Evolutionary conservation across 2,329 filamentous ascomycete species (phyloP).

Genomic region (Trichoderma koningiopsis): DNA sequence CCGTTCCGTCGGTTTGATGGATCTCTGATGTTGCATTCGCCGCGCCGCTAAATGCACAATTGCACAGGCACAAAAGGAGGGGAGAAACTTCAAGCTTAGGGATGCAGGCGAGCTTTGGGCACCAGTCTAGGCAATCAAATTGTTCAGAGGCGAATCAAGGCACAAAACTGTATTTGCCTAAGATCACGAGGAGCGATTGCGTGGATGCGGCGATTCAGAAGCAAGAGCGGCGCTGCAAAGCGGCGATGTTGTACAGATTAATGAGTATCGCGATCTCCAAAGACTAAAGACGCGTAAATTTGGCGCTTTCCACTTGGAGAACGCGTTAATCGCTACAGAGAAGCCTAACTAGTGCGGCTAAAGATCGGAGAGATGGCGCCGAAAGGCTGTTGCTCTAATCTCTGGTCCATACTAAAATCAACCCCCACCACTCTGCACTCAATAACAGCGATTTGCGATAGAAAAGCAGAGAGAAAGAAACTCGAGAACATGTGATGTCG

Average conservation of each 20-base stretch:
- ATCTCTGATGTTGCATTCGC: background rate
- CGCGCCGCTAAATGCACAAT: background rate
- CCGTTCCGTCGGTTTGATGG: background rate
- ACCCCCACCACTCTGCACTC: background rate
- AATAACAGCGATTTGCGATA: background rate
- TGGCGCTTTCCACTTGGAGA: constrained; percentile 10
- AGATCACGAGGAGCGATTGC: background rate
- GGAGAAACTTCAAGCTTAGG: background rate
- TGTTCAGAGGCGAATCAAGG: background rate
- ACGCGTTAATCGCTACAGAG: constrained; percentile 17
- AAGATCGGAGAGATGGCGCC: background rate
- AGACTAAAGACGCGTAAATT: constrained; percentile 19
- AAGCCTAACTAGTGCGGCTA: constrained; percentile 5
- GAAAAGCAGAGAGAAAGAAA: background rate
- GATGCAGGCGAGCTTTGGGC: background rate
- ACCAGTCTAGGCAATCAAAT: background rate
- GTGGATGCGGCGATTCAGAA: background rate
- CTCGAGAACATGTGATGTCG: background rate
- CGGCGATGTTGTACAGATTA: background rate
- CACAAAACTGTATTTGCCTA: background rate
- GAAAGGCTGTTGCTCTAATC: background rate
- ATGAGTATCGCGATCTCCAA: constrained; percentile 9
- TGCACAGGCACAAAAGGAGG: constrained; percentile 1
- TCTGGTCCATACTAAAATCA: background rate
- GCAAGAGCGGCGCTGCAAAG: background rate